Evolutionary conservation across 306 rosid genomes (phyloP).

Genomic region (Sechiopsis laciniata): DNA sequence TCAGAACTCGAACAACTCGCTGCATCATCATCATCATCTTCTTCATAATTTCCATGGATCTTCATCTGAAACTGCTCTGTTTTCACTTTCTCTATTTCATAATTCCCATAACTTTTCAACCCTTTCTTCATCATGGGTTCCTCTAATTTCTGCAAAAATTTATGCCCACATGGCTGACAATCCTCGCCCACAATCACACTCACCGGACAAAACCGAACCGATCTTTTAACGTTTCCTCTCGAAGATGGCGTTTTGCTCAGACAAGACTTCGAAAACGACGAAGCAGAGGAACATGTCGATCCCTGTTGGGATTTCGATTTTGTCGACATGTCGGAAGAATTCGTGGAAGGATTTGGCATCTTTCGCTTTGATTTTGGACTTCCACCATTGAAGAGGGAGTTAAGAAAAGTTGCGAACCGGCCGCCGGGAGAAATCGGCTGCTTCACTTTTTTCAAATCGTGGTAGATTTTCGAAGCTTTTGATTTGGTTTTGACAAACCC

Average conservation of each 20-base stretch:
- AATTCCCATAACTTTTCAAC: constrained; percentile 38
- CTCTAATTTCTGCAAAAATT: constrained; percentile 34
- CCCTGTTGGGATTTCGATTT: constrained; percentile 26
- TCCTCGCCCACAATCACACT: constrained; percentile 81
- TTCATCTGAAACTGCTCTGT: constrained; percentile 8
- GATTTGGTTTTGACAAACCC: constrained; percentile 63
- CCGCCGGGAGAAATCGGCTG: constrained; percentile 95
- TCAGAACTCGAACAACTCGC: constrained; percentile 84
- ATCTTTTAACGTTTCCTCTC: constrained; percentile 53
- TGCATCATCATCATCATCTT: constrained; percentile 47
- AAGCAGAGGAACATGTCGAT: constrained; percentile 71
- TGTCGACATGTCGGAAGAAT: not conserved
- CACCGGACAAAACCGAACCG: constrained; percentile 79
- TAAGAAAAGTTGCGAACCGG: constrained; percentile 62
- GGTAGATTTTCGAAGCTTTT: constrained; percentile 69
- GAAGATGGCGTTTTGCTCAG: constrained; percentile 75
- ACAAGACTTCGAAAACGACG: constrained; percentile 92
- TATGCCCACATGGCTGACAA: constrained; percentile 69
- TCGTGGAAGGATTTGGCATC: not conserved
- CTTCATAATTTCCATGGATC: not conserved
- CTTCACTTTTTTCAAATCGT: constrained; percentile 72
- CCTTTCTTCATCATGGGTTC: constrained; percentile 25
- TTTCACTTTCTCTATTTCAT: constrained; percentile 43
- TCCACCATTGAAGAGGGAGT: constrained; percentile 69
- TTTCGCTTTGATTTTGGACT: constrained; percentile 43